A percentile compares a stretch with the other conserved stretches of the same genome.
Conservation (phyloP, 148 eudicot genomes). For the Vaccinium myrtillus region DNA sequence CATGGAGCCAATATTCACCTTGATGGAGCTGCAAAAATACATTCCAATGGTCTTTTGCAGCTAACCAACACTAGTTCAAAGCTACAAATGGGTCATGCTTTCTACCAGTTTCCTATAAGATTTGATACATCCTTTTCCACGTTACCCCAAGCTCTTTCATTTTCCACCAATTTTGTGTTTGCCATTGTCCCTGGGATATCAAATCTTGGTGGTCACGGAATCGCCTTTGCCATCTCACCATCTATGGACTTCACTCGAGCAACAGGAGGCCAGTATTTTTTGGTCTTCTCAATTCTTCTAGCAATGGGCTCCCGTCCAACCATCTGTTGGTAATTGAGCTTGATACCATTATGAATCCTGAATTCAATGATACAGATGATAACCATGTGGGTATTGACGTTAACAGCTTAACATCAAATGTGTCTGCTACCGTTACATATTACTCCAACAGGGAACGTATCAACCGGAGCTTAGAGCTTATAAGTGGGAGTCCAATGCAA, state of each 20-base stretch:
- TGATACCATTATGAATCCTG: conserved; percentile 29
- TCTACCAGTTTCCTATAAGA: conserved; percentile 18
- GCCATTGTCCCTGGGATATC: neutral
- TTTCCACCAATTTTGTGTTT: neutral
- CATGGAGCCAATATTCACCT: conserved; percentile 23
- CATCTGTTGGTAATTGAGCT: conserved; percentile 34
- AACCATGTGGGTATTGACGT: conserved; percentile 45
- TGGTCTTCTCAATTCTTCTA: conserved; percentile 19
- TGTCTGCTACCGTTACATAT: conserved; percentile 34
- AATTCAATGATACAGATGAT: conserved; percentile 25
- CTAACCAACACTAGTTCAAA: conserved; percentile 20
- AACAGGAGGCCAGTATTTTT: conserved; percentile 11
- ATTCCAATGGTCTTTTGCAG: conserved; percentile 24
- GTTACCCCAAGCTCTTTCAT: neutral
- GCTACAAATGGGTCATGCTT: conserved; percentile 24
- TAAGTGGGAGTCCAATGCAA: conserved; percentile 36
- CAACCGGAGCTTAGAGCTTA: conserved; percentile 20
- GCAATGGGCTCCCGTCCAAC: neutral
- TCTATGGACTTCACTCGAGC: conserved; percentile 17
- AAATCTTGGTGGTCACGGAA: conserved; percentile 11
- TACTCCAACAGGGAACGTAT: conserved; percentile 19
- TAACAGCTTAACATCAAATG: conserved; percentile 31
- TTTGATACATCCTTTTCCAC: neutral
- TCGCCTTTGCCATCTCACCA: conserved; percentile 26
- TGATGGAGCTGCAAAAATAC: conserved; percentile 23